A percentile compares a stretch with the other conserved stretches of the same genome.
These are phyloP conservation scores for Pinus albicaulis DNA, from an alignment of 75 land plant genomes.

Conservation along the genomic window DNA sequence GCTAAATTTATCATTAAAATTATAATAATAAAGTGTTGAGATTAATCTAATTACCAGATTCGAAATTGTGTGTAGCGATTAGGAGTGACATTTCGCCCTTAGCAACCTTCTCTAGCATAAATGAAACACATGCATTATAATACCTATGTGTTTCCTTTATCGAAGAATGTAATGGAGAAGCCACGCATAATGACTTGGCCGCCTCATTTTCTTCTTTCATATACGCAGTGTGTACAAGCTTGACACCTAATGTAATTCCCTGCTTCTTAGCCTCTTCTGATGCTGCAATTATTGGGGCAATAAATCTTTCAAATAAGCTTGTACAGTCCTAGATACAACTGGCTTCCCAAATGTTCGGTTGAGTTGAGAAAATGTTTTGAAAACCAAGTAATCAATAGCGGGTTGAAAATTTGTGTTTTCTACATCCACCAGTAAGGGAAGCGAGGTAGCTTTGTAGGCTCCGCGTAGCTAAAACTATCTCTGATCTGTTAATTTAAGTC, in stretches of 20 bases:
- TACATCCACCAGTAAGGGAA: no score
- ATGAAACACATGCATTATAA: slow-evolving; percentile 70
- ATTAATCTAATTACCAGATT: slow-evolving; percentile 57
- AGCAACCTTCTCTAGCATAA: slow-evolving; percentile 63
- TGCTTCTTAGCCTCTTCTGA: slow-evolving; percentile 45
- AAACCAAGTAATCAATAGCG: no score
- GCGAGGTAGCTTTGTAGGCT: no score
- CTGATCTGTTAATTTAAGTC: no score
- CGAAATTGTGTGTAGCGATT: slow-evolving; percentile 84
- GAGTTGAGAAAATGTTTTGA: no score
- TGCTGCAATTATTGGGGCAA: slow-evolving; percentile 14
- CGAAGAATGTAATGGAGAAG: slow-evolving; percentile 66
- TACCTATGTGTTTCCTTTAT: slow-evolving; percentile 73
- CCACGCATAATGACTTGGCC: slow-evolving; percentile 54
- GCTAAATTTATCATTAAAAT: no score
- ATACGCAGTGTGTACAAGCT: slow-evolving; percentile 92
- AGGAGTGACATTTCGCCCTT: slow-evolving; percentile 51
- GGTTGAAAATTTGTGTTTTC: no score
- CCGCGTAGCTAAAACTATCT: no score
- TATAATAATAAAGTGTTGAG: no score
- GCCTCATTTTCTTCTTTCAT: slow-evolving; percentile 55
- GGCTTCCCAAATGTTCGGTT: no score
- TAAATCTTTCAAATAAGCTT: no score
- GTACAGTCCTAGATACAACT: no score
- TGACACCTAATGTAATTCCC: slow-evolving; percentile 64